Conservation (phyloP, 225 moss, liverwort and hornwort species). For the Neckera pumila region DNA sequence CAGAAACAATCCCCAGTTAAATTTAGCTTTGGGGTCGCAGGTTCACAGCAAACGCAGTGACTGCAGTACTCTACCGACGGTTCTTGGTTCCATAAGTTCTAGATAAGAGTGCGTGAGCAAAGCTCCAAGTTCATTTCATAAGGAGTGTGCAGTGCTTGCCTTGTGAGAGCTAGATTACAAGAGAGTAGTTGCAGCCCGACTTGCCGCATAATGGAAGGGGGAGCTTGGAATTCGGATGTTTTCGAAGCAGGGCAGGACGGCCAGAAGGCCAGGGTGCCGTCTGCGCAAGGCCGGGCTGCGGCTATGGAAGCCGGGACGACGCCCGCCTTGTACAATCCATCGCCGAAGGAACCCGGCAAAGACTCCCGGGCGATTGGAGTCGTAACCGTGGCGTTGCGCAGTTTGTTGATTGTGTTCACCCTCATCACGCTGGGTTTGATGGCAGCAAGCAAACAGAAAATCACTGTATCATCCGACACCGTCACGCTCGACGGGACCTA, state of each 20-base stretch:
- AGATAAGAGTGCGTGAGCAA: not conserved
- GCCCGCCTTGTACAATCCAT: not conserved
- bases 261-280: not conserved
- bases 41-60: not conserved
- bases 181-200: not conserved
- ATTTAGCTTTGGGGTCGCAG: not conserved
- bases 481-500: accelerated
- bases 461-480: too few relatives aligned
- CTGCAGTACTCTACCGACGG: not conserved
- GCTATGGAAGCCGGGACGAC: not conserved
- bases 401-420: not conserved
- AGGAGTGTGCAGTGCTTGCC: not conserved
- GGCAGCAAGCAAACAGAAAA: not conserved
- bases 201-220: not conserved
- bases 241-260: not conserved
- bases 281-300: not conserved
- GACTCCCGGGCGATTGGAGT: not conserved
- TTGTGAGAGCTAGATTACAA: not conserved
- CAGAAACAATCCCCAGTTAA: not conserved
- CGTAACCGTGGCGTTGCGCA: not conserved
- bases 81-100: not conserved
- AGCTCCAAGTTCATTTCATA: too few relatives aligned
- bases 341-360: not conserved
- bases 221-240: not conserved
- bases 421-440: not conserved